Conservation (phyloP, 805 yeast genomes). For the Blastobotrys robertii region DNA sequence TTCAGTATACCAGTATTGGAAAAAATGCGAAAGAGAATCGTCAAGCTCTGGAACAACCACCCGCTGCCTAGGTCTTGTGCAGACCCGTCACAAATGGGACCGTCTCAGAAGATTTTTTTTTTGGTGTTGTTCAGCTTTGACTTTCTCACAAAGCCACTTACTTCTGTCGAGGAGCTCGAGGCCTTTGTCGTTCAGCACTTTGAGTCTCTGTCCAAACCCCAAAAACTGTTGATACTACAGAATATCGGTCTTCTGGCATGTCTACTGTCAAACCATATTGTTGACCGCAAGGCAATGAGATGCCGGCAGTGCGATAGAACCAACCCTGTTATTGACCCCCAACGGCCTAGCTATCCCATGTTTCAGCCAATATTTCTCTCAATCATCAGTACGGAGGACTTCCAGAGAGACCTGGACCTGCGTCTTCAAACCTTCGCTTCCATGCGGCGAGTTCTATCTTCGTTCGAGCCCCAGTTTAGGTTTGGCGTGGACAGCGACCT, state of each 20-base stretch:
- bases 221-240: neutral
- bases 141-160: no score
- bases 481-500: conserved; percentile 6
- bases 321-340: neutral
- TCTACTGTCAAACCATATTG: neutral
- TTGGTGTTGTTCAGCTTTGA: no score
- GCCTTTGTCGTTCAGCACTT: neutral
- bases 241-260: neutral
- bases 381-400: conserved; percentile 8
- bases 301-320: conserved; percentile 1
- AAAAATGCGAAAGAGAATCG: no score
- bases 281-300: neutral
- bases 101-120: no score
- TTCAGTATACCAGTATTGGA: no score
- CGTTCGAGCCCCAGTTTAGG: conserved; percentile 8
- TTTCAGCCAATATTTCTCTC: conserved; percentile 4
- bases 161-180: no score
- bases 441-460: conserved; percentile 7
- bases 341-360: neutral
- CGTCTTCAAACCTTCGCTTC: conserved; percentile 10
- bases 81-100: no score
- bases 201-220: neutral
- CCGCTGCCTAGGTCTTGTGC: no score
- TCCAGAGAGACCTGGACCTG: conserved; percentile 5
- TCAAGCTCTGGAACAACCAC: no score